Conservation (phyloP, 2,329 filamentous ascomycete species). For the Exophiala sp. region DNA sequence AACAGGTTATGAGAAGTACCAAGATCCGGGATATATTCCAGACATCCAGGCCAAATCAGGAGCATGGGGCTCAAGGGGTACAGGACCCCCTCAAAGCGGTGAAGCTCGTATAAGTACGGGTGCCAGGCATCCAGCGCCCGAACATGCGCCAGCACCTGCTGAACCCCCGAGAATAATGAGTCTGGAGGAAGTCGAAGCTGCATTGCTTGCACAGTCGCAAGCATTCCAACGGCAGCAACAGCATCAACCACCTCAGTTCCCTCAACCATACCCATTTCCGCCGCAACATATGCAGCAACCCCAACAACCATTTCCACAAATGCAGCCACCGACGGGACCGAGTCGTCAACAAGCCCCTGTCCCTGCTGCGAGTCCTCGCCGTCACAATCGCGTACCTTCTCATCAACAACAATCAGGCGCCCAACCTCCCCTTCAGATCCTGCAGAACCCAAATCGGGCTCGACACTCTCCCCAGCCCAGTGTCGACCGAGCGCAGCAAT, state of each 20-base stretch:
- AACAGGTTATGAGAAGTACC: conserved; percentile 89
- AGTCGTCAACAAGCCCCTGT: conserved; percentile 33
- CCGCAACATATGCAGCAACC: conserved; percentile 29
- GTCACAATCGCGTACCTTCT: conserved; percentile 31
- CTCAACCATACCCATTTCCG: conserved; percentile 32
- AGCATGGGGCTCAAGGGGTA: conserved; percentile 74
- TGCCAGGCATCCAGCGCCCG: conserved; percentile 18
- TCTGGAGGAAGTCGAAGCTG: conserved; percentile 92
- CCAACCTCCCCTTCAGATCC: conserved; percentile 62
- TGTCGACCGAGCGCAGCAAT: conserved; percentile 36
- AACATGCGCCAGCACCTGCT: conserved; percentile 30
- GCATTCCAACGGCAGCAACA: conserved; percentile 16
- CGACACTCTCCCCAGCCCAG: conserved; percentile 42
- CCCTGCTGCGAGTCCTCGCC: conserved; percentile 34
- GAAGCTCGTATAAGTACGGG: conserved; percentile 24
- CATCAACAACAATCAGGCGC: conserved; percentile 29
- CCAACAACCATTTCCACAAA: conserved; percentile 27
- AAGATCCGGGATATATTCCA: conserved; percentile 76
- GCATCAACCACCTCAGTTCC: conserved; percentile 24
- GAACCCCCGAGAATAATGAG: conserved; percentile 71
- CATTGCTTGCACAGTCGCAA: conserved; percentile 61
- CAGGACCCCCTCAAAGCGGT: conserved; percentile 35
- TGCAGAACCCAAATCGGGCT: conserved; percentile 73
- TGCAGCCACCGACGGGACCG: conserved; percentile 3
- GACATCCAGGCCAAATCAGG: conserved; percentile 90